Evolutionary conservation across 1,139 yeast species (phyloP).

Genomic region (Debaryomyces sp.): DNA sequence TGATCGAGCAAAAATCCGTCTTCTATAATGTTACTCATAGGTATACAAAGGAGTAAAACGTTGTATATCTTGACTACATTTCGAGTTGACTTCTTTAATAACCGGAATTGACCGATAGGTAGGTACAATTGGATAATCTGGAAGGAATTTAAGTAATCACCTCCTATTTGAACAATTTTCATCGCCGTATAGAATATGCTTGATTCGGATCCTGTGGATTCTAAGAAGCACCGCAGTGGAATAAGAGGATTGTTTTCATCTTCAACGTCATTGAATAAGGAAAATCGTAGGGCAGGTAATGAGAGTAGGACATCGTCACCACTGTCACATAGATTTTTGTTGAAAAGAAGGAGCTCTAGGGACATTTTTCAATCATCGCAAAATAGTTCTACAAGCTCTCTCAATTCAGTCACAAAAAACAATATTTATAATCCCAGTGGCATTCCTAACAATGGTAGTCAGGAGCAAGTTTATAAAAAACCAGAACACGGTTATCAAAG

Average conservation of each 20-base stretch:
- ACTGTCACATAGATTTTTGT: conserved; percentile 20
- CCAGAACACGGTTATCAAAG: conserved; percentile 2
- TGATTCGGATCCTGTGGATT: background rate
- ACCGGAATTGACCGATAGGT: background rate
- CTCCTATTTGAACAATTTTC: background rate
- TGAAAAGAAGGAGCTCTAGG: conserved; percentile 19
- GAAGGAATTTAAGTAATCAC: background rate
- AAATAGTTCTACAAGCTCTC: conserved; percentile 17
- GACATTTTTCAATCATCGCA: conserved; percentile 18
- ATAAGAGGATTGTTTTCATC: conserved; percentile 10
- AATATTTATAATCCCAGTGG: conserved; percentile 1
- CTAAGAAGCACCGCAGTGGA: conserved; percentile 4
- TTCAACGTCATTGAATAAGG: conserved; percentile 5
- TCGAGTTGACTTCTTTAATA: background rate
- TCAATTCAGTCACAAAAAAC: conserved; percentile 16
- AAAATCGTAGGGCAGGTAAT: background rate
- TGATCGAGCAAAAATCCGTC: background rate
- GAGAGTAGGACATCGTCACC: conserved; percentile 6
- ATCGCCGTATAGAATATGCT: background rate
- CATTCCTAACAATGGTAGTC: background rate
- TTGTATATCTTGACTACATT: background rate
- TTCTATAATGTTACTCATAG: background rate
- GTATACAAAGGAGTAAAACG: background rate
- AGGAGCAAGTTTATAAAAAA: conserved; percentile 6
- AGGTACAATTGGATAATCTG: background rate